Base-by-base conservation (phyloP, 225 moss, liverwort and hornwort genomes). In the Asterella californica region DNA sequence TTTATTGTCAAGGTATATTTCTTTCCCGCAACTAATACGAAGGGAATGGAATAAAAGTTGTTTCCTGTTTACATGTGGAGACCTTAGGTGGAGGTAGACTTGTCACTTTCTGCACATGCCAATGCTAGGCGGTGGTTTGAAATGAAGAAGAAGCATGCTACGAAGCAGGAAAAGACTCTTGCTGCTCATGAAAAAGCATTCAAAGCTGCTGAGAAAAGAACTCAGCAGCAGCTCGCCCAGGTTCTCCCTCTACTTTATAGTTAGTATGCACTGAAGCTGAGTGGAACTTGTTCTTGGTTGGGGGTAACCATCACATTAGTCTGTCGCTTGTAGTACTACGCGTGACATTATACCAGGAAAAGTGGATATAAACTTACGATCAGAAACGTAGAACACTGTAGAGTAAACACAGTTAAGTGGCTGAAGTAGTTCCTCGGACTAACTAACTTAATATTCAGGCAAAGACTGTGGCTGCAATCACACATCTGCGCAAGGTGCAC, bases 71-170 rank as follows among this genome's bases (percentile, higher is more conserved):
- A 45, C 71, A 67, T 81, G 50, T 82, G 81, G 79, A 34, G 79
- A 53, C 80, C 78, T 60, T 52, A 92, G 91, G 95, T 96, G 32
- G 90, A 88, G 82, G 91, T 96, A 59, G 93, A 96, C 84, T 84
- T 96, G 83, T 90, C 90, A 37, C 84, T 92, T 76, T 90, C 92
- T 57, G 95, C 95, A 74, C 93, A 96, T 82, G 95, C 91, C 76
- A 96, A 96, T 87, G 95, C 95, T 33, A 88, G 95, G 77, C 85
- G 85, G 65, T 96, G 95, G 95, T 96, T 96, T 82, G 95, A 96
- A 84, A 92, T 87, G 81, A 96, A 93, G 83, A 96, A 96, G 85
- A 91, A 85, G 86, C 95, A 96, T 81, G 92, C 95, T 59, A 83
- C 91, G 68, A 96, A 96, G 89, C 95, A 96, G 83, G 93, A 96